Evolutionary conservation across 345 rosid species (phyloP), one percentile per base, ranked within the genome.

Genomic region (Toxicodendron radicans): DNA sequence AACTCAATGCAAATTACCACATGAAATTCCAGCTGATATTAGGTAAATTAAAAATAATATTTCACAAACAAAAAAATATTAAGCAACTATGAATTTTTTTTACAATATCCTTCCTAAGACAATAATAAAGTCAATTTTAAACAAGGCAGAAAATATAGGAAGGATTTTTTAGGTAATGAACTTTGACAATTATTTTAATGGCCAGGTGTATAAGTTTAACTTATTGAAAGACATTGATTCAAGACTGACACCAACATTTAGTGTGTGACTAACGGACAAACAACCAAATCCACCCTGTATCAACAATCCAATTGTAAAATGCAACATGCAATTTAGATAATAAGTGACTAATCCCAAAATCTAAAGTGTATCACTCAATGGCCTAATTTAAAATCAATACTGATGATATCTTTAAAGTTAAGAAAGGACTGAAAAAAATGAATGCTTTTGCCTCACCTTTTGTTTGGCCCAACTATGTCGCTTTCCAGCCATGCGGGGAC

Each of bases 401-500:
- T 46, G 57, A 23, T 11, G 32, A 27, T 3, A 12, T 45, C 43
- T 12, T 30, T 23, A 24, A 41, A 16, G 1, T 10, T 4, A 59
- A 61, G n/a, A 23, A 61, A 67, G 32, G 9, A 56, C n/a, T 23
- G 43, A 70, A 82, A 52, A 61, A 71, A 66, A 51, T 52, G 59
- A n/a, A 16, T 13, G 43, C 57, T 70, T 60, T 14, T 45, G 45
- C 78, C 83, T 59, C 79, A 95, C 97, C 90, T 78, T 91, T 82
- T 92, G 99, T 82, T 89, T 95, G 73, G 80, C 32, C 98, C 97
- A 95, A 76, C 99, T 95, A 84, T 91, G 95, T 46, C 81, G 83
- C 78, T 95, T 95, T 80, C 99, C 99, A 79, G 97, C 99, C 81
- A 76, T 77, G 13, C 99, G 92, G 59, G 97, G 97, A 78, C 99